Evolutionary conservation across 179 eudicot species (phyloP).

Genomic region (Pouteria campechiana): DNA sequence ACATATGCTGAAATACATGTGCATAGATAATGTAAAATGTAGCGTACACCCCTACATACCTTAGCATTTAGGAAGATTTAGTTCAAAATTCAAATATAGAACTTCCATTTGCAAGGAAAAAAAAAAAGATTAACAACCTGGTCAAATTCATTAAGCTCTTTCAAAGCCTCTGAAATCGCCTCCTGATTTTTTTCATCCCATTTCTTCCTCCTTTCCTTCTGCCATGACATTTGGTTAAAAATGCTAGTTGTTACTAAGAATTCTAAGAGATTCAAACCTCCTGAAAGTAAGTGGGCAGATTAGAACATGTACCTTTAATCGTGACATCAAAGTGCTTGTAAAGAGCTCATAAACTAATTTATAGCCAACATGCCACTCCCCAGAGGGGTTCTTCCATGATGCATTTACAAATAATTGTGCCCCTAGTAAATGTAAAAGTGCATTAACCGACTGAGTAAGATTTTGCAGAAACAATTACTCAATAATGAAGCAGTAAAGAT

Average conservation of each 20-base stretch:
- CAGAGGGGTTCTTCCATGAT: constrained; percentile 91
- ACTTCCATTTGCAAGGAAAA: too few species aligned
- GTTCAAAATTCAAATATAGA: too few species aligned
- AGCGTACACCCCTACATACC: too few species aligned
- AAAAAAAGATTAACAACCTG: constrained; percentile 28
- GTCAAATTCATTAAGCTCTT: constrained; percentile 63
- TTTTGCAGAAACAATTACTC: too few species aligned
- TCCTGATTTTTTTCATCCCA: constrained; percentile 94
- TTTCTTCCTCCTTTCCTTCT: constrained; percentile 81
- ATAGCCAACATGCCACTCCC: constrained; percentile 92
- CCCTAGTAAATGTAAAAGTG: too few species aligned
- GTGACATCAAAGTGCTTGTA: constrained; percentile 62
- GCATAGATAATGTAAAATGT: too few species aligned
- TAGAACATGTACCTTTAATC: constrained; percentile 53
- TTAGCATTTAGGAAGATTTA: too few species aligned
- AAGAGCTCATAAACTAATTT: constrained; percentile 89
- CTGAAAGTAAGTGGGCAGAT: neutral
- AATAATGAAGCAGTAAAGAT: too few species aligned
- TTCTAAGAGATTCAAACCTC: too few species aligned
- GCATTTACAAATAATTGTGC: constrained; percentile 63
- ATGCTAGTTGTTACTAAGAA: neutral
- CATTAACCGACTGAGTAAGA: too few species aligned
- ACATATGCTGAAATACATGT: too few species aligned
- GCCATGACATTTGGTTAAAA: constrained; percentile 10
- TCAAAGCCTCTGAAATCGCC: constrained; percentile 77